phyloP scores from a whole-genome alignment of 345 rosid species.

The Eucalyptus microcorys region DNA sequence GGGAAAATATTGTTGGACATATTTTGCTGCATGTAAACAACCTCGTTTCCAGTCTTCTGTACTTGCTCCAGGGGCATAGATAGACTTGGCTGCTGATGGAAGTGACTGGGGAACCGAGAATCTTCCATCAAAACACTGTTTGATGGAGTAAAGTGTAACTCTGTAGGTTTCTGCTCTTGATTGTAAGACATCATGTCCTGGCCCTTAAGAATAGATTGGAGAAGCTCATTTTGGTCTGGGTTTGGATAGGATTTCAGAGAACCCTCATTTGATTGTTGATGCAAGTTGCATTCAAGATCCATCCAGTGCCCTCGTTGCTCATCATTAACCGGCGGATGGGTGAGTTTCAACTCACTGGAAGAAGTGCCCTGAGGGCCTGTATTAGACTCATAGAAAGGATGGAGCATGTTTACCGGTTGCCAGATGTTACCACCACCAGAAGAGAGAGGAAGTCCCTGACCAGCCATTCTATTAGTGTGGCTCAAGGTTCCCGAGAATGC shows the following conservation, averaged over 20 bases:
- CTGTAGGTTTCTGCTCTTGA: conserved; percentile 42
- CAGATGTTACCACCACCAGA: conserved; percentile 41
- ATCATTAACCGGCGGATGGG: conserved; percentile 29
- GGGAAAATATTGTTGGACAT: conserved; percentile 31
- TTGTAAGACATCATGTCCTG: conserved; percentile 35
- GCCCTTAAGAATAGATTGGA: conserved; percentile 68
- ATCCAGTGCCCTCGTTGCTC: conserved; percentile 32
- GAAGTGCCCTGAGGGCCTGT: conserved; percentile 31
- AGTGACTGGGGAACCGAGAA: conserved; percentile 41
- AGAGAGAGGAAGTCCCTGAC: conserved; percentile 31
- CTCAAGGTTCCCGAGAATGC: conserved; percentile 17
- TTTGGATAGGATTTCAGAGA: conserved; percentile 45
- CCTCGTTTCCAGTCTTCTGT: conserved; percentile 42
- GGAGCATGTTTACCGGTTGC: conserved; percentile 38
- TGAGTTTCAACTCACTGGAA: conserved; percentile 27
- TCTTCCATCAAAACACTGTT: conserved; percentile 33
- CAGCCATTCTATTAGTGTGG: conserved; percentile 17
- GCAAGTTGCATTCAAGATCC: conserved; percentile 43
- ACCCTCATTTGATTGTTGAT: conserved; percentile 29
- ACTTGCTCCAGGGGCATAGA: conserved; percentile 34
- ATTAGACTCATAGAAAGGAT: conserved; percentile 27
- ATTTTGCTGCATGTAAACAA: conserved; percentile 38
- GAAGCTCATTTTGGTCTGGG: conserved; percentile 64
- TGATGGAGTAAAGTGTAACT: conserved; percentile 44
- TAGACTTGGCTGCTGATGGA: conserved; percentile 41